Percentiles rank a stretch among this genome's conserved stretches.
These are phyloP conservation scores for Cajanus cajan DNA, from an alignment of 306 rosid species.

Conservation along the genomic window DNA sequence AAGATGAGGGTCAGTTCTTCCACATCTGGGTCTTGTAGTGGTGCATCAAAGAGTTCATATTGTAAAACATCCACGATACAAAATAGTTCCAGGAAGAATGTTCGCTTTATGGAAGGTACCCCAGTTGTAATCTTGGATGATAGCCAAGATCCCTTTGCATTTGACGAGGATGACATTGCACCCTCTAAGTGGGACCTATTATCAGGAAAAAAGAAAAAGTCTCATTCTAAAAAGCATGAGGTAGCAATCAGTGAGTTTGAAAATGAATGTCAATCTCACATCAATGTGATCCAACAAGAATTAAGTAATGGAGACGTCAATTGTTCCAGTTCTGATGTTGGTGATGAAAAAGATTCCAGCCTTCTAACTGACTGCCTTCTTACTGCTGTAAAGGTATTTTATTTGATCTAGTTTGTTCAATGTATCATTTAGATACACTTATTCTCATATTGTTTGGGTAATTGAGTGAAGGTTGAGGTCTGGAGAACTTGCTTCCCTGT, in stretches of 20 bases:
- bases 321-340: constrained; percentile 44
- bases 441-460: constrained; percentile 3
- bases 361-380: constrained; percentile 86
- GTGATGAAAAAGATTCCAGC: constrained; percentile 50
- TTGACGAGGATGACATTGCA: constrained; percentile 80
- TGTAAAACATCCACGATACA: constrained; percentile 36
- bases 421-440: constrained; percentile 1
- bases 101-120: constrained; percentile 32
- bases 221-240: constrained; percentile 42
- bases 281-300: constrained; percentile 48
- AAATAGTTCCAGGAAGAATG: constrained; percentile 49
- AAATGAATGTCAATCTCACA: constrained; percentile 55
- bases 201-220: constrained; percentile 57
- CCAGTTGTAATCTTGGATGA: constrained; percentile 53
- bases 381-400: constrained; percentile 69
- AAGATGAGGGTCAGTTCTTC: constrained; percentile 67
- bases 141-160: constrained; percentile 87
- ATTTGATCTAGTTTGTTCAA: constrained; percentile 11
- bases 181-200: constrained; percentile 94
- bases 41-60: constrained; percentile 49
- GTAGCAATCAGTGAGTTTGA: constrained; percentile 44
- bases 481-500: constrained; percentile 12
- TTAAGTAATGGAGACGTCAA: constrained; percentile 47
- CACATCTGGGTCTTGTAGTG: constrained; percentile 62
- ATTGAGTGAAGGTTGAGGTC: constrained; percentile 27